These are phyloP conservation scores for Silene vulgaris DNA, from an alignment of 179 eudicot species.

Conservation along the genomic window DNA sequence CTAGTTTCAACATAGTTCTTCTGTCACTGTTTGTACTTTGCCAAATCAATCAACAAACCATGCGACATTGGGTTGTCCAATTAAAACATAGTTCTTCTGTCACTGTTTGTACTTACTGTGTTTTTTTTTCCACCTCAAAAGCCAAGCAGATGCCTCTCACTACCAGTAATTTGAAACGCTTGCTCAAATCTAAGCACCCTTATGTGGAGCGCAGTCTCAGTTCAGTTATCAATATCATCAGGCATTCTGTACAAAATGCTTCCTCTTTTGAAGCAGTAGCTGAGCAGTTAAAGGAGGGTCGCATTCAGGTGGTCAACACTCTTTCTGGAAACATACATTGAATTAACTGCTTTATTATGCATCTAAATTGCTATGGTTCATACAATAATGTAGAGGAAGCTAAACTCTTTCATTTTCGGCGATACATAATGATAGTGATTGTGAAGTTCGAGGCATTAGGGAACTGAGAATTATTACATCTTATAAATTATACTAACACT, in stretches of 20 bases:
- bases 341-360: constrained; percentile 2
- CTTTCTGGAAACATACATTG: neutral
- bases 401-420: constrained; percentile 4
- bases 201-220: constrained; percentile 80
- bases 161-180: constrained; percentile 49
- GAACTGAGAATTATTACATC: neutral
- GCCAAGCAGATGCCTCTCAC: constrained; percentile 97
- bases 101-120: neutral
- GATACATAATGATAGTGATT: neutral
- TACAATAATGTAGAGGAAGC: neutral
- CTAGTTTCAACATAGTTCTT: neutral
- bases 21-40: neutral
- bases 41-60: neutral
- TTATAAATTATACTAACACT: neutral
- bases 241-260: constrained; percentile 70
- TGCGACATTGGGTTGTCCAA: neutral
- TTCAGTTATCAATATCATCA: constrained; percentile 67
- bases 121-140: constrained; percentile 37
- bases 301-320: constrained; percentile 42
- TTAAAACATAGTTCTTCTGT: neutral
- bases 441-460: neutral
- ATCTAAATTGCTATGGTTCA: neutral
- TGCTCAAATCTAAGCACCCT: constrained; percentile 66
- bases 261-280: constrained; percentile 67
- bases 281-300: constrained; percentile 53